These are phyloP conservation scores for Agarophyton chilense DNA, from an alignment of 23 red algal genomes.

Conservation along the genomic window DNA sequence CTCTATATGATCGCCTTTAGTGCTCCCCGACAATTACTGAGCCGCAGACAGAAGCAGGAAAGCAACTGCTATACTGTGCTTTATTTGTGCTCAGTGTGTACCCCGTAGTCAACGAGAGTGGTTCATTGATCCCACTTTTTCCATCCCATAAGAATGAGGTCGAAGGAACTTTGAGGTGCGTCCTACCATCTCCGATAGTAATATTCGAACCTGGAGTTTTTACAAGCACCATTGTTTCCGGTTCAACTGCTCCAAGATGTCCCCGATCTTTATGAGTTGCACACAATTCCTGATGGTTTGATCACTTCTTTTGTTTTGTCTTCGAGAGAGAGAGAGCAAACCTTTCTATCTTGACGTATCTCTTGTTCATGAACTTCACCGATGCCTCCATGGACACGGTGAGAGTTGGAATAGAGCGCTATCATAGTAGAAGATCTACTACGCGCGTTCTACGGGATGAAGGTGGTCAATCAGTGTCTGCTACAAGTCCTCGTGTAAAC, in stretches of 20 bases:
- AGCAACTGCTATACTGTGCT: not conserved
- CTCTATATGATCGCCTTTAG: not conserved
- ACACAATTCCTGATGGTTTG: not conserved
- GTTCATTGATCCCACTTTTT: not conserved
- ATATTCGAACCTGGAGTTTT: not conserved
- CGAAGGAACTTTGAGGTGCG: not conserved
- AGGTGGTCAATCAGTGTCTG: not conserved
- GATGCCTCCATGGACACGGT: not conserved
- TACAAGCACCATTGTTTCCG: not conserved
- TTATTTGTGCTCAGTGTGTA: not conserved
- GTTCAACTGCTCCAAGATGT: not conserved
- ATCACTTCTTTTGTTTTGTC: not conserved
- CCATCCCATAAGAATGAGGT: not conserved
- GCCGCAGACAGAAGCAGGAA: not conserved
- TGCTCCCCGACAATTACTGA: not conserved
- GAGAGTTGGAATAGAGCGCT: not conserved
- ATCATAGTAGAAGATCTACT: not conserved
- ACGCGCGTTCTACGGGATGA: not conserved
- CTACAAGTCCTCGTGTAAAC: constrained; percentile 5
- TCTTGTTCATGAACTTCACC: constrained; percentile 1
- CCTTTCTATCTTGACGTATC: not conserved
- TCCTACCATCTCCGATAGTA: not conserved
- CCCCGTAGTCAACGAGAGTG: not conserved
- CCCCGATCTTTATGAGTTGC: not conserved
- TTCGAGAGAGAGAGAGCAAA: not conserved